Base-by-base conservation (phyloP, 2,329 filamentous ascomycete genomes). In the Exophiala sideris region DNA sequence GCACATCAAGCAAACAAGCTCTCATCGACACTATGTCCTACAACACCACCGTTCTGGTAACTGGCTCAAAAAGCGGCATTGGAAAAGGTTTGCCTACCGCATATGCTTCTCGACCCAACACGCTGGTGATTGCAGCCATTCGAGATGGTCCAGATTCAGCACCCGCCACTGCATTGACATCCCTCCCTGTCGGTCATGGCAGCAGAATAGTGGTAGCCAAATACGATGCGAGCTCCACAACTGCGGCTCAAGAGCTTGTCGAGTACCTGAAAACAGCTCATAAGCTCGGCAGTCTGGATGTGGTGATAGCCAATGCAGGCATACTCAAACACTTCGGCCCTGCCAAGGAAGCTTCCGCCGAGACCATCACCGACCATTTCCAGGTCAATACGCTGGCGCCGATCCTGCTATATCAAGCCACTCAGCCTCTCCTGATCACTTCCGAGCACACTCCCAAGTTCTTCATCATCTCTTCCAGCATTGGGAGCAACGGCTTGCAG, bases 251-350 rank as follows among this genome's bases (percentile, higher is more conserved):
- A 18, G 58, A 61, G 10, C 68, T 70, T 1, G 64, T 70, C 5
- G 46, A 64, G 24, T 57, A 65, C 6, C 64, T 74, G 2, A 59
- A 66, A 3, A 52, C 48, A 9, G 36, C 52, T 0, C 56, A 70
- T 11, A 67, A 67, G 5, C 70, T 79, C 56, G 61, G 63, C 4
- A 64, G 68, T n/a, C 65, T 80, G 1, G 77, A 80, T 54, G 64
- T 78, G 5, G 72, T 81, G 3, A 73, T 81, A 49, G 73, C 77
- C 41, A 81, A 81, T 60, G 78, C 79, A 0, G 78, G 73, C 18
- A 71, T 76, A 11, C 62, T 63, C 3, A 65, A 67, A 3, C 46
- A 60, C 12, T 73, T 62, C 35, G 69, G 69, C 0, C 58, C 62
- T 0, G 68, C 73, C 1, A 52, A 61, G 2, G 66, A 69, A 9